phyloP scores from a whole-genome alignment of 2,329 filamentous ascomycete species.

The Trichoderma aggressivum region DNA sequence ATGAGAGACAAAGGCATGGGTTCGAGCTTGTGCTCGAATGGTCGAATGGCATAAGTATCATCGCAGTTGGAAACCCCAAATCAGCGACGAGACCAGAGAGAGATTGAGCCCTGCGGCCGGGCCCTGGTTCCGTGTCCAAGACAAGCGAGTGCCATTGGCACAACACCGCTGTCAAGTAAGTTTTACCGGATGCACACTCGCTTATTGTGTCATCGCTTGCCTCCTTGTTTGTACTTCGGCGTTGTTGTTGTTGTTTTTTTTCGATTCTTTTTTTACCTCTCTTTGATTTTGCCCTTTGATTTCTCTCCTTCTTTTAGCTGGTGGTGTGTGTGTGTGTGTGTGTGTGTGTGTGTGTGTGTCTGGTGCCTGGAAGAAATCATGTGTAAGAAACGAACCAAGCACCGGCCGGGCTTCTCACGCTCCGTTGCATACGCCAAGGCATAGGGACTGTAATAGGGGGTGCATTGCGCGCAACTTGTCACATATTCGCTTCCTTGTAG shows the following conservation, averaged over 20 bases:
- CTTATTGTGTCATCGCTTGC: background rate
- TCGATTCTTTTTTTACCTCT: too few relatives aligned
- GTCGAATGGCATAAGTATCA: background rate
- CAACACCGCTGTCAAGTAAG: background rate
- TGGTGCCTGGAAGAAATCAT: background rate
- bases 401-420: background rate
- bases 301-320: background rate
- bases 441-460: background rate
- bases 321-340: too few relatives aligned
- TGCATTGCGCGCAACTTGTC: background rate
- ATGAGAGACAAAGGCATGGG: background rate
- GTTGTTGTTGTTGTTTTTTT: background rate
- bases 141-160: background rate
- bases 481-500: background rate
- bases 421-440: background rate
- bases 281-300: background rate
- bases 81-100: background rate
- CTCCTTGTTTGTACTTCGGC: background rate
- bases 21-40: background rate
- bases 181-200: background rate
- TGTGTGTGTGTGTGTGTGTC: background rate
- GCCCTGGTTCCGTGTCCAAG: background rate
- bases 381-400: background rate
- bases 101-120: background rate
- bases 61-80: background rate